These are phyloP conservation scores for Sequoia sempervirens DNA, from an alignment of 75 land plant species.

Conservation along the genomic window DNA sequence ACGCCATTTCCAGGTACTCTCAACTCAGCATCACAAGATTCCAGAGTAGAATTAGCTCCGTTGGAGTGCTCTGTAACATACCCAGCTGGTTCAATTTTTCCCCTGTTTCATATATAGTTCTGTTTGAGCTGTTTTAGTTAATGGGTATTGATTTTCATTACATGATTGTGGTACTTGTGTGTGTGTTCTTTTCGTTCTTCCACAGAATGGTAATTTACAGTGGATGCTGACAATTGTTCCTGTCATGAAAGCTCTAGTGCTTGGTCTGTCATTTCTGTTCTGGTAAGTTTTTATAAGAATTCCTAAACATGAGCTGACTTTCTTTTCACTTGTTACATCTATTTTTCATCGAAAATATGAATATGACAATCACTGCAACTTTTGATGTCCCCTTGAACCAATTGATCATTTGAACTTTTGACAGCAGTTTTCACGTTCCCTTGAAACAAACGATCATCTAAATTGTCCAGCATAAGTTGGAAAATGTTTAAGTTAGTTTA, in stretches of 20 bases:
- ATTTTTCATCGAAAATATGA: neutral
- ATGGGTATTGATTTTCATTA: neutral
- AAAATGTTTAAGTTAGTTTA: neutral
- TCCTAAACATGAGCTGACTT: neutral
- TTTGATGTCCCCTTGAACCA: neutral
- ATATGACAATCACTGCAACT: neutral
- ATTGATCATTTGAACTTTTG: neutral
- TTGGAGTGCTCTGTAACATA: neutral
- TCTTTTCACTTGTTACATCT: neutral
- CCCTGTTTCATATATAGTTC: neutral
- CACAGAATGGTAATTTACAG: conserved; percentile 80
- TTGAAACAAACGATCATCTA: neutral
- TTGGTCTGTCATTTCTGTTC: conserved; percentile 65
- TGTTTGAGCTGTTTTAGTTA: neutral
- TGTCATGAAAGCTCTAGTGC: conserved; percentile 75
- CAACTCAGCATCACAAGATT: neutral
- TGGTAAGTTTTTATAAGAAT: conserved; percentile 44
- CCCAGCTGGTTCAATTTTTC: neutral
- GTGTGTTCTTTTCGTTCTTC: conserved; percentile 4
- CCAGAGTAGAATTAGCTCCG: neutral
- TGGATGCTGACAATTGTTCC: conserved; percentile 81
- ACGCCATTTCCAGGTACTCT: conserved; percentile 71
- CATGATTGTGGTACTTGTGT: neutral
- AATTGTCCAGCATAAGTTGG: neutral
- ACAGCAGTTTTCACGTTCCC: neutral